Percentiles rank a stretch among this genome's conserved stretches.
These are phyloP conservation scores for Aureobasidium sp. DNA, from an alignment of 2,329 filamentous ascomycete species.

Conservation along the genomic window DNA sequence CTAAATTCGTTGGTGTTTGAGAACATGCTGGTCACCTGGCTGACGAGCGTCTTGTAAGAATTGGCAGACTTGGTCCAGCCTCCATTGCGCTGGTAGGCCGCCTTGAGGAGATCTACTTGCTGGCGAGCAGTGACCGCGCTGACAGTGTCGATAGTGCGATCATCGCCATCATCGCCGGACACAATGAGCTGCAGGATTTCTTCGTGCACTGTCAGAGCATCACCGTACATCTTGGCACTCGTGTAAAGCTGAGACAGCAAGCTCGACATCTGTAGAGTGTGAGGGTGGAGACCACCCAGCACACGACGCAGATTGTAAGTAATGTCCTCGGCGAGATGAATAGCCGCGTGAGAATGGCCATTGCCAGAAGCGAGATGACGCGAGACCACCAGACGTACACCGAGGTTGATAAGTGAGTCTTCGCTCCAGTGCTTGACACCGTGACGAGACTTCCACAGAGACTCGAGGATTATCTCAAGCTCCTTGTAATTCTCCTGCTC, in stretches of 20 bases:
- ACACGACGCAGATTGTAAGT: constrained; percentile 50
- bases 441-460: constrained; percentile 42
- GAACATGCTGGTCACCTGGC: neutral
- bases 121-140: constrained; percentile 28
- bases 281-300: constrained; percentile 42
- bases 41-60: constrained; percentile 40
- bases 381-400: constrained; percentile 47
- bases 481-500: constrained; percentile 42
- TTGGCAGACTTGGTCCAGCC: constrained; percentile 42
- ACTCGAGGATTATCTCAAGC: constrained; percentile 38
- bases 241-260: constrained; percentile 47
- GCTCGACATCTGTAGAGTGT: constrained; percentile 45
- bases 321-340: constrained; percentile 47
- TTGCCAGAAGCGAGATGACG: constrained; percentile 40
- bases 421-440: constrained; percentile 41
- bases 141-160: constrained; percentile 5
- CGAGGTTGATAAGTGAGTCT: constrained; percentile 44
- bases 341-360: constrained; percentile 37
- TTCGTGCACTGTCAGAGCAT: constrained; percentile 31
- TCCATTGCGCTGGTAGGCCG: constrained; percentile 38
- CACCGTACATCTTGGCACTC: constrained; percentile 20
- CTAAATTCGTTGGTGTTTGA: neutral
- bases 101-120: constrained; percentile 33
- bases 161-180: constrained; percentile 23
- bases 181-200: constrained; percentile 27